These are phyloP conservation scores for Eucalyptus melliodora DNA, from an alignment of 345 rosid genomes.

Conservation along the genomic window DNA sequence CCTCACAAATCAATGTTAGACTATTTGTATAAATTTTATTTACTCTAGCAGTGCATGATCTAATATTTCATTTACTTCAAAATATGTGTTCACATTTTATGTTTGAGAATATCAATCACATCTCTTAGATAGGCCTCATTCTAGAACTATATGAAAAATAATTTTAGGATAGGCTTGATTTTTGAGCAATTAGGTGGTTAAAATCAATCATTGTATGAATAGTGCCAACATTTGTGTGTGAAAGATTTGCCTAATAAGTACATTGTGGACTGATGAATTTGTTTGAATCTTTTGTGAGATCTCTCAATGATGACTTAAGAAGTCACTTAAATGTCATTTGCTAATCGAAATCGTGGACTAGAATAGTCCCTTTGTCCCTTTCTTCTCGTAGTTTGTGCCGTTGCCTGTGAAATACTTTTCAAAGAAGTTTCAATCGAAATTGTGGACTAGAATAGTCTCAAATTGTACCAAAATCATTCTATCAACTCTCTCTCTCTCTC, in stretches of 20 bases:
- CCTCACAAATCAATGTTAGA: background rate
- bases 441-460: no score
- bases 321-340: background rate
- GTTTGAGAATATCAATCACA: background rate
- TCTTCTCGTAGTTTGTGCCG: no score
- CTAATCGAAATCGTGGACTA: background rate
- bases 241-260: background rate
- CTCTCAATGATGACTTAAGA: background rate
- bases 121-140: background rate
- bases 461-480: no score
- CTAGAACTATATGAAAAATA: background rate
- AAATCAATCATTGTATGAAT: background rate
- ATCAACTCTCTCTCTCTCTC: no score
- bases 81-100: background rate
- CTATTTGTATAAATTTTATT: background rate
- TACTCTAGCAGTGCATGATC: background rate
- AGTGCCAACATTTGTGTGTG: background rate
- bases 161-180: background rate
- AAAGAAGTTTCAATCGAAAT: no score
- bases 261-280: background rate
- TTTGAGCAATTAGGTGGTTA: background rate
- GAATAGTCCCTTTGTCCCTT: background rate
- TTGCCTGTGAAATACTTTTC: no score
- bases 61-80: background rate
- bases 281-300: background rate